These are phyloP conservation scores for Trametes versicolor DNA, from an alignment of 1,284 basidiomycete species.

Conservation along the genomic window DNA sequence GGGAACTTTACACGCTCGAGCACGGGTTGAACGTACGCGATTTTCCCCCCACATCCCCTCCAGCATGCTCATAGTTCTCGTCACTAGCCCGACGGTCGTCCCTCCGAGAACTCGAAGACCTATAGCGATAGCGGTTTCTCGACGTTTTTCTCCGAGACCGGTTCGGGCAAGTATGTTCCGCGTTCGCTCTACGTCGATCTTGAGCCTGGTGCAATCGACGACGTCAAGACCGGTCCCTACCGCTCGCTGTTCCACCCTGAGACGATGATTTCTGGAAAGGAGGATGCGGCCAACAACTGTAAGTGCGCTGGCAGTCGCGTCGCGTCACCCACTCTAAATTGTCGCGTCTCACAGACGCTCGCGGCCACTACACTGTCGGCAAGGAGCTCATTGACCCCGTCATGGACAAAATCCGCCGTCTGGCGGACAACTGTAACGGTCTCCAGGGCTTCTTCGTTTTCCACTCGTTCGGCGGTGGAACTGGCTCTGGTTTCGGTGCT, in stretches of 20 bases:
- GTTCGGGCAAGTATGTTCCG: constrained; percentile 96
- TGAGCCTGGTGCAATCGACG: constrained; percentile 96
- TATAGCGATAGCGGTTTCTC: constrained; percentile 92
- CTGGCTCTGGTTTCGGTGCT: constrained; percentile 98
- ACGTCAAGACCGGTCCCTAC: constrained; percentile 95
- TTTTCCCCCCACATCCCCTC: neutral
- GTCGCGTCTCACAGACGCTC: constrained; percentile 75
- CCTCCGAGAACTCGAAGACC: constrained; percentile 61
- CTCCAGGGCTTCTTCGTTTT: constrained; percentile 99
- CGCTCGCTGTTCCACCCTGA: constrained; percentile 98
- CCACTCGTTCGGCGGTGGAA: constrained; percentile 99
- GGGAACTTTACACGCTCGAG: constrained; percentile 99
- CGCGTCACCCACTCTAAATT: constrained; percentile 18
- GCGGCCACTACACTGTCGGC: constrained; percentile 98
- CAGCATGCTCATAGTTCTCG: neutral
- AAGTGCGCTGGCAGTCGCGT: constrained; percentile 44
- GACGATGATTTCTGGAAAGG: constrained; percentile 98
- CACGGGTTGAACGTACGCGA: constrained; percentile 89
- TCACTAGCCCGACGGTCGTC: constrained; percentile 67
- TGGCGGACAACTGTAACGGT: constrained; percentile 98
- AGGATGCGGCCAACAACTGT: constrained; percentile 99
- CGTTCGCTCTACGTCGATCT: constrained; percentile 98
- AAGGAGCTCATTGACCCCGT: constrained; percentile 95
- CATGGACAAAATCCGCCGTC: constrained; percentile 95
- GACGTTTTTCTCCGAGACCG: constrained; percentile 95